Conservation (phyloP, 768 basidiomycete genomes). For the Dacryopinax spathularia region DNA sequence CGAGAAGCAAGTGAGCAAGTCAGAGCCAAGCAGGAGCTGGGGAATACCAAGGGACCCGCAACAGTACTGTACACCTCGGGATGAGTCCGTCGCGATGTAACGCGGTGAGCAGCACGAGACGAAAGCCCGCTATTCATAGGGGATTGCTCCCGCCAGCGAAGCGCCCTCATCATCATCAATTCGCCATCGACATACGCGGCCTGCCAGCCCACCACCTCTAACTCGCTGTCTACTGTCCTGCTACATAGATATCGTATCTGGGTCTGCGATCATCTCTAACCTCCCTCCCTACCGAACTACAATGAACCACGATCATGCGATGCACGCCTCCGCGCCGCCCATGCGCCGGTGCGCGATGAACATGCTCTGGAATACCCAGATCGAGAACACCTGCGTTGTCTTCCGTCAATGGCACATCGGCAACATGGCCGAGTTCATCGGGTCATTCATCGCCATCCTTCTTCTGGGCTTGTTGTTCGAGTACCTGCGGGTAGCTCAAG, state of each 20-base stretch:
- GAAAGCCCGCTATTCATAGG: no score
- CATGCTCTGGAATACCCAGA: conserved; percentile 75
- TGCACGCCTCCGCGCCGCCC: conserved; percentile 4
- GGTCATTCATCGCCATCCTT: conserved; percentile 53
- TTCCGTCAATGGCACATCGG: conserved; percentile 60
- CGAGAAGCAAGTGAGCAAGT: no score
- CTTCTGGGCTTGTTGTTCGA: conserved; percentile 62
- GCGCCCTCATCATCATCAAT: neutral
- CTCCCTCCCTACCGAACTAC: no score
- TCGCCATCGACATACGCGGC: neutral
- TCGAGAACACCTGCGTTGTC: conserved; percentile 65
- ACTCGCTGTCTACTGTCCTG: neutral
- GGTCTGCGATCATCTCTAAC: neutral
- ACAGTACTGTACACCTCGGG: no score
- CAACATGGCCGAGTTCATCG: conserved; percentile 39
- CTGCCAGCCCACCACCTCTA: neutral
- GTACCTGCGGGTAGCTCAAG: conserved; percentile 55
- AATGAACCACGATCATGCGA: conserved; percentile 8
- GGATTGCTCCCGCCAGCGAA: conserved; percentile 1
- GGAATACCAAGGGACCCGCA: neutral
- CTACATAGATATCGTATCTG: neutral
- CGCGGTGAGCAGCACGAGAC: neutral
- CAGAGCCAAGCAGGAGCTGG: no score
- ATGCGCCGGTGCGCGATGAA: conserved; percentile 44
- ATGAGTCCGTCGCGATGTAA: neutral